Conservation (phyloP, 495 filamentous ascomycete genomes). For the Penicillium mononematosum region DNA sequence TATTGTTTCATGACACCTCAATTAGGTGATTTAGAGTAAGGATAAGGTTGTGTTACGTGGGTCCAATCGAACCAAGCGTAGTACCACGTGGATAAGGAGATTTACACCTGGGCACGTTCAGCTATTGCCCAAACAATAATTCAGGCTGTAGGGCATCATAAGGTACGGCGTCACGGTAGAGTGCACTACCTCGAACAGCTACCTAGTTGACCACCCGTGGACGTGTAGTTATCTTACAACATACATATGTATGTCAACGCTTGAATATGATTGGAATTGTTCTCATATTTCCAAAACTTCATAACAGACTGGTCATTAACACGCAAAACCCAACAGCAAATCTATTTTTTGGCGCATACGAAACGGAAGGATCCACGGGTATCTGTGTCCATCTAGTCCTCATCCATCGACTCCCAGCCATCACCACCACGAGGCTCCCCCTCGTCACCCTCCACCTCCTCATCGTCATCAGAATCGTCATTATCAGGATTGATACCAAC, state of each 20-base stretch:
- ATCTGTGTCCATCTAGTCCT: slow-evolving; percentile 53
- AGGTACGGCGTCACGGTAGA: too few relatives aligned
- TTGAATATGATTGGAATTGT: not conserved
- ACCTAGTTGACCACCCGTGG: too few relatives aligned
- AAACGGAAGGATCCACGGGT: slow-evolving; percentile 29
- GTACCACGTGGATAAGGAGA: too few relatives aligned
- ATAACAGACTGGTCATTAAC: slow-evolving; percentile 15
- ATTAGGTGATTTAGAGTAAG: not conserved
- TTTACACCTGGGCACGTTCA: too few relatives aligned
- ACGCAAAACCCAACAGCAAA: slow-evolving; percentile 17
- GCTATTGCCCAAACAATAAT: too few relatives aligned
- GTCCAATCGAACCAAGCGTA: not conserved
- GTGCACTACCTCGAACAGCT: too few relatives aligned
- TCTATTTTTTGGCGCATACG: slow-evolving; percentile 28
- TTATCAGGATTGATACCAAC: slow-evolving; percentile 68
- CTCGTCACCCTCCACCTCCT: slow-evolving; percentile 54
- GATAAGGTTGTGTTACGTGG: not conserved
- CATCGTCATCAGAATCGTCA: slow-evolving; percentile 62
- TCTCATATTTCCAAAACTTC: slow-evolving; percentile 7
- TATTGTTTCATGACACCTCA: too few relatives aligned
- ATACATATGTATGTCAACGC: too few relatives aligned
- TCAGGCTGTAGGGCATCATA: too few relatives aligned
- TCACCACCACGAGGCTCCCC: slow-evolving; percentile 42
- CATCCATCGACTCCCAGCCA: slow-evolving; percentile 91
- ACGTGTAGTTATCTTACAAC: too few relatives aligned